Base-by-base conservation (phyloP, 345 rosid species). In the Raphanus sativus region DNA sequence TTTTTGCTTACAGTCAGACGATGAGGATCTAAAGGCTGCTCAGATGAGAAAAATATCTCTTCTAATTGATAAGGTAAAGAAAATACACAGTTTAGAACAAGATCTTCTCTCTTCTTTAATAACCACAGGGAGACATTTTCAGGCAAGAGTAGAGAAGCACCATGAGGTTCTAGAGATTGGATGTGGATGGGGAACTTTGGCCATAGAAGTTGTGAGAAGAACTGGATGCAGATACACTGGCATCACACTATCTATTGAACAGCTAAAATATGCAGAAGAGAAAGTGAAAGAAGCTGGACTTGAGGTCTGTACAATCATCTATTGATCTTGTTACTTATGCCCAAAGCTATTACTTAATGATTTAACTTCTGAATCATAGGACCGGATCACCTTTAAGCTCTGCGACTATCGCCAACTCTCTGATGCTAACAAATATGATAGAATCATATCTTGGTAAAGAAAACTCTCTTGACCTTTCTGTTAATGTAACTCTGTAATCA, bases 141-240 rank as follows among this genome's bases (percentile, higher is more conserved):
- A 89, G 97, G 90, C 92, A 8, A 84, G 89, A 78, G 81, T 94
- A 67, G 77, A 68, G 36, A 86, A 84, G 69, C 55, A 77, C 4
- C 90, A 92, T 64, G 89, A 88, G 78, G 82, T 94, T 80, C 89
- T 94, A 4, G 98, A 94, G 76, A 89, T 94, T 50, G 98, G 98
- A 29, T 88, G 87, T 26, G 98, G 98, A 21, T 94, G 98, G 98
- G 98, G 98, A 77, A 81, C 90, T 59, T 85, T 92, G 17, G 98
- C 96, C 36, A 86, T 94, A 34, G 94, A 94, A 84, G 86, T 89
- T 62, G 98, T 94, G 65, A 86, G 78, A 84, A 84, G 82, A 85
- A 94, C 97, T 10, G 94, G 96, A 71, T 94, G 98, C 84, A 87
- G 71, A 77, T 92, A 94, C 77, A 92, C 98, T 0, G 98, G 98